Percentiles rank a stretch among this genome's conserved stretches.
These are phyloP conservation scores for Gastrolobium villosum DNA, from an alignment of 306 rosid species.

Conservation along the genomic window DNA sequence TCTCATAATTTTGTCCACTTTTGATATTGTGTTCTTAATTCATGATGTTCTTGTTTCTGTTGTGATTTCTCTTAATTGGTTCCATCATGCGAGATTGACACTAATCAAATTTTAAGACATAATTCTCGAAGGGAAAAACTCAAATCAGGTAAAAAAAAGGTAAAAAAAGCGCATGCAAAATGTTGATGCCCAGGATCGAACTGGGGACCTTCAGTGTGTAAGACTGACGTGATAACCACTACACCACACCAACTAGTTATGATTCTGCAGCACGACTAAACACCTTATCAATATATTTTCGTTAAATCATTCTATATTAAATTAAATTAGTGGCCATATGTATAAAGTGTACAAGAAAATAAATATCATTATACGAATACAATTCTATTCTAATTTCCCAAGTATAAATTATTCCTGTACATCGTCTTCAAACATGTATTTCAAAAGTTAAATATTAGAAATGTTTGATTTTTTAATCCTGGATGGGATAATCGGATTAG, in stretches of 20 bases:
- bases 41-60: not conserved
- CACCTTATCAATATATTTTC: too few species aligned
- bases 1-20: not conserved
- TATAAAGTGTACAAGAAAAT: not conserved
- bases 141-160: not conserved
- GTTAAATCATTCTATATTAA: too few species aligned
- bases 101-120: not conserved
- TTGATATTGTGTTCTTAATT: not conserved
- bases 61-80: not conserved
- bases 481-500: too few species aligned
- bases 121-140: not conserved
- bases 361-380: not conserved
- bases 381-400: not conserved
- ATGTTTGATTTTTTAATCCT: too few species aligned
- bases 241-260: slow-evolving; percentile 56
- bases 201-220: slow-evolving; percentile 68
- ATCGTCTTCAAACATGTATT: not conserved
- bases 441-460: not conserved
- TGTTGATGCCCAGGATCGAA: slow-evolving; percentile 72
- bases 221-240: slow-evolving; percentile 68
- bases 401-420: not conserved
- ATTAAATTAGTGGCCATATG: not conserved
- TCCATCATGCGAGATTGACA: not conserved
- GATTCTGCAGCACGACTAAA: too few species aligned
- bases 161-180: not conserved